A percentile compares a stretch with the other conserved stretches of the same genome.
These are phyloP conservation scores for Fusarium virguliforme DNA, from an alignment of 2,329 filamentous ascomycete genomes.

Conservation along the genomic window DNA sequence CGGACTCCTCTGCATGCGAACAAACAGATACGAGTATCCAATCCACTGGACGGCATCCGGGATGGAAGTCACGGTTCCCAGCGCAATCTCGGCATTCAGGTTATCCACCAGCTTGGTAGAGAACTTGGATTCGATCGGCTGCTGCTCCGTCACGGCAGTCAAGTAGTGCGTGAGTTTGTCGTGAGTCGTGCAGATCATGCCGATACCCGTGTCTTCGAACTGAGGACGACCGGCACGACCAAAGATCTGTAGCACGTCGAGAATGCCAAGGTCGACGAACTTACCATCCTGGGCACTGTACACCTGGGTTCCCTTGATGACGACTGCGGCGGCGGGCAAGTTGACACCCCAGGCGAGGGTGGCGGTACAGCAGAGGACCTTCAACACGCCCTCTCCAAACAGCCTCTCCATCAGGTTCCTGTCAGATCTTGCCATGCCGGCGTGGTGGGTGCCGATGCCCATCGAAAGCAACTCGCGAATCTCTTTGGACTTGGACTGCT, in stretches of 20 bases:
- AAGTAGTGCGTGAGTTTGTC: slow-evolving; percentile 94
- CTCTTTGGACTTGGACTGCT: slow-evolving; percentile 86
- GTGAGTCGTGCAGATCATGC: slow-evolving; percentile 97
- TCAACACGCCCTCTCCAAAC: slow-evolving; percentile 92
- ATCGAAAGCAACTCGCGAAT: slow-evolving; percentile 91
- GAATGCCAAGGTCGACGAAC: slow-evolving; percentile 94
- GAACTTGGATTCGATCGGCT: slow-evolving; percentile 97
- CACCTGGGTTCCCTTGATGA: slow-evolving; percentile 98
- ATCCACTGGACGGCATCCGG: slow-evolving; percentile 96
- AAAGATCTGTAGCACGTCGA: slow-evolving; percentile 98
- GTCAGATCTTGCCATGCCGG: slow-evolving; percentile 95
- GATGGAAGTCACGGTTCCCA: slow-evolving; percentile 96
- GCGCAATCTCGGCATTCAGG: slow-evolving; percentile 91
- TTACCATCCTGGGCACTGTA: slow-evolving; percentile 98
- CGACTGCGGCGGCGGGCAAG: slow-evolving; percentile 93
- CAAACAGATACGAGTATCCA: slow-evolving; percentile 97
- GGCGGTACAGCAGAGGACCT: slow-evolving; percentile 97
- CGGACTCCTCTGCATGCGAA: slow-evolving; percentile 94
- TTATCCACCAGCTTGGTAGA: slow-evolving; percentile 96
- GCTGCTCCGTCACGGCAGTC: slow-evolving; percentile 92
- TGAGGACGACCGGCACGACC: slow-evolving; percentile 98
- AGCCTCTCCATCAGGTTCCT: slow-evolving; percentile 95
- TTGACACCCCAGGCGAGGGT: slow-evolving; percentile 99
- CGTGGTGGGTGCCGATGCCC: slow-evolving; percentile 95
- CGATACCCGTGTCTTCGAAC: slow-evolving; percentile 97